These are phyloP conservation scores for Leptographium radiaticola DNA, from an alignment of 2,329 filamentous ascomycete species.

Conservation along the genomic window DNA sequence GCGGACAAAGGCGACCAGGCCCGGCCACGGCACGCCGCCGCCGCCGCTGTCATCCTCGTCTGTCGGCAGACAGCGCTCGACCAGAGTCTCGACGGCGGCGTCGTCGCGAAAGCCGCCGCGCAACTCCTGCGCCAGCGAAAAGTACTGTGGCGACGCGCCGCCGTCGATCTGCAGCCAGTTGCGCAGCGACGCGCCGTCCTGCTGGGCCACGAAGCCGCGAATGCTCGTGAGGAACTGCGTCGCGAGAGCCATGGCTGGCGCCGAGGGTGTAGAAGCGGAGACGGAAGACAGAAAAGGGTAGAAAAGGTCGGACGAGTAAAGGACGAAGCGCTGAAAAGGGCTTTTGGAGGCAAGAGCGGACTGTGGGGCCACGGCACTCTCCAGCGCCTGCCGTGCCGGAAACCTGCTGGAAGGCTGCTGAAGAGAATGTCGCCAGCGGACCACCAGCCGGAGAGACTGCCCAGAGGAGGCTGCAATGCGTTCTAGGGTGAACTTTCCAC, in stretches of 20 bases:
- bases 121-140: conserved; percentile 54
- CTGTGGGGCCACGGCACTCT: neutral
- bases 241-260: conserved; percentile 10
- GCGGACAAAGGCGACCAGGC: conserved; percentile 66
- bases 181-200: conserved; percentile 50
- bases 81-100: conserved; percentile 46
- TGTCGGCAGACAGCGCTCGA: conserved; percentile 50
- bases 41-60: conserved; percentile 51
- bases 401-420: neutral
- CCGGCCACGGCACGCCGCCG: conserved; percentile 56
- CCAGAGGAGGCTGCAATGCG: no score
- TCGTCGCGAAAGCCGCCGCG: conserved; percentile 38
- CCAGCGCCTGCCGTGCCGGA: neutral
- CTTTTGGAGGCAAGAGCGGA: neutral
- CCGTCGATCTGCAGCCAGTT: conserved; percentile 66
- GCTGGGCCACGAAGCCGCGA: conserved; percentile 8
- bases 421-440: no score
- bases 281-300: neutral
- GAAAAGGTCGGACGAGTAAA: neutral
- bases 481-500: no score
- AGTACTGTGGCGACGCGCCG: conserved; percentile 53
- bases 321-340: neutral
- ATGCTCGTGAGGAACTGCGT: conserved; percentile 13
- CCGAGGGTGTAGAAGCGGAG: neutral
- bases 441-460: no score